A percentile compares a stretch with the other conserved stretches of the same genome.
Evolutionary conservation across 1,139 yeast species (phyloP).

Genomic region (Dujonia santamariae): DNA sequence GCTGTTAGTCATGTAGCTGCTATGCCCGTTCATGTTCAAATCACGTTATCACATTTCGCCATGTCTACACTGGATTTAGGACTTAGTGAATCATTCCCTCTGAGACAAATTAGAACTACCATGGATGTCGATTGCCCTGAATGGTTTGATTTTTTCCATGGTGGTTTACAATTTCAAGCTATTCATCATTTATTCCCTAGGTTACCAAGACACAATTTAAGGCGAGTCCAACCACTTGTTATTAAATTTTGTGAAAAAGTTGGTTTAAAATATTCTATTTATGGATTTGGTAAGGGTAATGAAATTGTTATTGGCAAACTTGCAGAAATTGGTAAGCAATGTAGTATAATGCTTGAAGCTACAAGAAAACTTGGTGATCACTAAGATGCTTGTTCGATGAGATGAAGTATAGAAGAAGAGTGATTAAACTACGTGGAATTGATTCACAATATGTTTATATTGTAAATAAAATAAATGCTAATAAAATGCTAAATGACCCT

Average conservation of each 20-base stretch:
- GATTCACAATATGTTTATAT: no score
- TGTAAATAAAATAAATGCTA: no score
- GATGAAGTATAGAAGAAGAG: no score
- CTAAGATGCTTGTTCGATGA: constrained; percentile 16
- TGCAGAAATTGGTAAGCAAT: constrained; percentile 78
- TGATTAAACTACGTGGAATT: no score
- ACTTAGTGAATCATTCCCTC: constrained; percentile 74
- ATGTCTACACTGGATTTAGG: constrained; percentile 91
- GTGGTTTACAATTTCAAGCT: constrained; percentile 90
- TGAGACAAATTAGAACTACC: constrained; percentile 81
- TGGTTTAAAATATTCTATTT: constrained; percentile 80
- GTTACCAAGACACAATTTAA: constrained; percentile 80
- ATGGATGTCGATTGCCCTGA: constrained; percentile 95
- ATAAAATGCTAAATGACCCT: no score
- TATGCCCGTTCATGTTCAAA: constrained; percentile 90
- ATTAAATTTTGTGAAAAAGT: constrained; percentile 70
- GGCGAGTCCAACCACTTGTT: constrained; percentile 71
- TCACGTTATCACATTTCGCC: constrained; percentile 86
- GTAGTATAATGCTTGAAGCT: constrained; percentile 67
- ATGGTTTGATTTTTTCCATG: constrained; percentile 89
- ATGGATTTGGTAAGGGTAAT: constrained; percentile 81
- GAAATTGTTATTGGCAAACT: constrained; percentile 64
- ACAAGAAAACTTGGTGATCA: constrained; percentile 45
- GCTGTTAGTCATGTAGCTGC: constrained; percentile 77
- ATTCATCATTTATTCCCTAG: constrained; percentile 89